Conservation (phyloP, 768 basidiomycete species). For the Lactarius pseudohatsudake region DNA sequence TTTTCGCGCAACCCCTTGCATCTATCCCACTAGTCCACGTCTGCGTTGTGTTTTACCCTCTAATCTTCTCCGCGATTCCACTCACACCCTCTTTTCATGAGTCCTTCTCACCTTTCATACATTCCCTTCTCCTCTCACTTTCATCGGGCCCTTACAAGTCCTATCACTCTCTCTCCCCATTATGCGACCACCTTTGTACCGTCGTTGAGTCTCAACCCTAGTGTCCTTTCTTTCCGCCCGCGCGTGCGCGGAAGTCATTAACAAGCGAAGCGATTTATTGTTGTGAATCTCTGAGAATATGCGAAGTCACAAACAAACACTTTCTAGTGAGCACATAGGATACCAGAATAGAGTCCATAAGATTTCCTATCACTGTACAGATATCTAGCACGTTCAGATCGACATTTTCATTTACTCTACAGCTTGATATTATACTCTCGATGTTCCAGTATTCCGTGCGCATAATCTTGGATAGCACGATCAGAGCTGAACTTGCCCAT, state of each 20-base stretch:
- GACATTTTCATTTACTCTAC: conserved; percentile 19
- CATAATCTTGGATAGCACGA: conserved; percentile 88
- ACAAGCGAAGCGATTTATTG: conserved; percentile 2
- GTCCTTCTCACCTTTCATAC: not conserved
- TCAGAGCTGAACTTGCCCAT: conserved; percentile 99
- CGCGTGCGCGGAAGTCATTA: not conserved
- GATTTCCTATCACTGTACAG: conserved; percentile 18
- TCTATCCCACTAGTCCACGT: not conserved
- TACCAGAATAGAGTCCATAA: conserved; percentile 2
- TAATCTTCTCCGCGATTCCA: conserved; percentile 1
- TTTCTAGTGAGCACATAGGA: not conserved
- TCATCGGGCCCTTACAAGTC: not conserved
- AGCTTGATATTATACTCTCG: conserved; percentile 45
- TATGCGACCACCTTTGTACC: not conserved
- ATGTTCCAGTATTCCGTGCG: conserved; percentile 86
- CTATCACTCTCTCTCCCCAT: not conserved
- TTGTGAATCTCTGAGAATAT: conserved; percentile 1
- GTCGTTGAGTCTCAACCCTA: conserved; percentile 1
- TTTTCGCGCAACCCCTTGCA: not conserved
- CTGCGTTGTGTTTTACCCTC: not conserved
- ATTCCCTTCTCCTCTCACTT: not conserved
- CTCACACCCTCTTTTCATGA: not conserved
- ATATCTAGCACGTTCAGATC: not conserved
- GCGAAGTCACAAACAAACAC: not conserved
- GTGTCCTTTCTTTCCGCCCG: not conserved